Conservation (phyloP, 2,329 filamentous ascomycete species). For the Sarocladium brachiariae region DNA sequence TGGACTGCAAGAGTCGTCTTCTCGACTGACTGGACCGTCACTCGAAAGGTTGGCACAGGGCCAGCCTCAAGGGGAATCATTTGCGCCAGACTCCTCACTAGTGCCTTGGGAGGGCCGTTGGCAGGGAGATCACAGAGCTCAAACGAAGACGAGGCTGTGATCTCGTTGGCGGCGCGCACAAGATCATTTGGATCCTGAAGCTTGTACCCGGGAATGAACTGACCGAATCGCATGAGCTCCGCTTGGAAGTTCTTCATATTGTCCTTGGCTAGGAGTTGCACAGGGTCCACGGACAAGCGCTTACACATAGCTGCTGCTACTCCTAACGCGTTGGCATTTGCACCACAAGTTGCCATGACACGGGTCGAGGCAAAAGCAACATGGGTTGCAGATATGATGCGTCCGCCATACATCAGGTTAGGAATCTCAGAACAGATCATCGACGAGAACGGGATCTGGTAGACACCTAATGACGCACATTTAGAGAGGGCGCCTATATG, state of each 20-base stretch:
- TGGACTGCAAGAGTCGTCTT: slow-evolving; percentile 16
- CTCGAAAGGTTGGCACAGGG: slow-evolving; percentile 14
- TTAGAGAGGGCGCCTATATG: no score
- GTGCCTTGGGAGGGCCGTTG: slow-evolving; percentile 18
- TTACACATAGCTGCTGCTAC: slow-evolving; percentile 18
- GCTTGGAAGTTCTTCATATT: slow-evolving; percentile 18
- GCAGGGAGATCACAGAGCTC: slow-evolving; percentile 14
- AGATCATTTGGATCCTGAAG: slow-evolving; percentile 16
- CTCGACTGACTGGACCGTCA: slow-evolving; percentile 15
- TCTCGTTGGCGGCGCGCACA: slow-evolving; percentile 11
- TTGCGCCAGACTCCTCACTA: slow-evolving; percentile 18
- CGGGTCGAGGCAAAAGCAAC: slow-evolving; percentile 19
- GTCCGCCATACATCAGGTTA: slow-evolving; percentile 20
- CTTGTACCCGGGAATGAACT: slow-evolving; percentile 19
- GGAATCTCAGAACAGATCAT: slow-evolving; percentile 20
- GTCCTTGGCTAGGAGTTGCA: slow-evolving; percentile 17
- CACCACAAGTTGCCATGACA: slow-evolving; percentile 20
- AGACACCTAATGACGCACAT: slow-evolving; percentile 11
- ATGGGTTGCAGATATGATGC: slow-evolving; percentile 18
- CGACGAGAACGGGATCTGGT: slow-evolving; percentile 20
- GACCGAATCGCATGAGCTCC: slow-evolving; percentile 19
- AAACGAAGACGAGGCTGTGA: slow-evolving; percentile 13
- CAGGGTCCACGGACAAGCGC: slow-evolving; percentile 14
- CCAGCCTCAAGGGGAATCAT: slow-evolving; percentile 17
- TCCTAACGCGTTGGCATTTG: slow-evolving; percentile 18